Conservation (phyloP, 352 stramenopile genomes). For the Phytophthora ramorum region DNA sequence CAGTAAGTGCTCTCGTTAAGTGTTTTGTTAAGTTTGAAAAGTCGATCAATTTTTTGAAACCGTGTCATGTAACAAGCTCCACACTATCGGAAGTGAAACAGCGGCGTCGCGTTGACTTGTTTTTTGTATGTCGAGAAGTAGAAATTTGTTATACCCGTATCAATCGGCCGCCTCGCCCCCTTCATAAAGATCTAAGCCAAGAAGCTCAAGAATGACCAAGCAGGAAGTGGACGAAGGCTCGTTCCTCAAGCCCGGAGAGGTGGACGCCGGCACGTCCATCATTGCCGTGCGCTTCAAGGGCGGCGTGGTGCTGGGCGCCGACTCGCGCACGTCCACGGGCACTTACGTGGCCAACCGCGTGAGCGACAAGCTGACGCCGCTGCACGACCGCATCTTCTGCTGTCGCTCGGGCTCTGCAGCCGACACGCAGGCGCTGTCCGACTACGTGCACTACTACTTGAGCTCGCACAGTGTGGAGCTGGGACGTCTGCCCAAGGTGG, state of each 20-base stretch:
- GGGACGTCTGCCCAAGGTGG: constrained; percentile 94
- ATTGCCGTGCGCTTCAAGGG: constrained; percentile 97
- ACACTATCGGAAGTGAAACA: too few relatives aligned
- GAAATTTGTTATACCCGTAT: too few relatives aligned
- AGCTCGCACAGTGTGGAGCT: constrained; percentile 82
- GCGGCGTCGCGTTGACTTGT: too few relatives aligned
- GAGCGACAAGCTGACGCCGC: constrained; percentile 97
- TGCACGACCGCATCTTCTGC: constrained; percentile 98
- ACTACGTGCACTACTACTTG: constrained; percentile 88
- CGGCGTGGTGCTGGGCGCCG: constrained; percentile 97
- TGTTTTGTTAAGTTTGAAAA: too few relatives aligned
- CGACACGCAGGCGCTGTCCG: constrained; percentile 95
- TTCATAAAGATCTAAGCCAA: constrained; percentile 20
- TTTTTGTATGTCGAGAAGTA: too few relatives aligned
- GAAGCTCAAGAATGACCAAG: constrained; percentile 41
- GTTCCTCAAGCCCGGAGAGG: constrained; percentile 91
- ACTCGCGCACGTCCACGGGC: constrained; percentile 94
- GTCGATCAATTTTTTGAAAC: too few relatives aligned
- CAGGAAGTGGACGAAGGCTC: constrained; percentile 62
- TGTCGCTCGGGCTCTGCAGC: constrained; percentile 97
- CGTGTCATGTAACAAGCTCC: too few relatives aligned
- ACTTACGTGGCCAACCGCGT: constrained; percentile 98
- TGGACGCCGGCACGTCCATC: constrained; percentile 98
- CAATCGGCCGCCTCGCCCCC: not conserved
- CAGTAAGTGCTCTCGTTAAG: not conserved